phyloP scores from a whole-genome alignment of 1,139 yeast genomes.

The Magnusiomyces sp. region DNA sequence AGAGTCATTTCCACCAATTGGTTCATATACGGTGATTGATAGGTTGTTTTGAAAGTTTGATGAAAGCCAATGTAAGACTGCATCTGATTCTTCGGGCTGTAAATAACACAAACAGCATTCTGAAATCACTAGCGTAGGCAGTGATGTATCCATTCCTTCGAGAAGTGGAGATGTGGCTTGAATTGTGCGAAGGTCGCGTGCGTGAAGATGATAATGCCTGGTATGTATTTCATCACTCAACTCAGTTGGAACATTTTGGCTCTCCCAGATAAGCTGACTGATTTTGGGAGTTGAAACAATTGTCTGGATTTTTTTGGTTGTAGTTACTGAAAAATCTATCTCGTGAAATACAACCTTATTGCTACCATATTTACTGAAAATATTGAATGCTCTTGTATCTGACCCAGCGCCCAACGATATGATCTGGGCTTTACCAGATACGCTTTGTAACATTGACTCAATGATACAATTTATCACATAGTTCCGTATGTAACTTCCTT shows the following conservation, averaged over 20 bases:
- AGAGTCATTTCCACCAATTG: slow-evolving; percentile 59
- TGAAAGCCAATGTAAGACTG: slow-evolving; percentile 38
- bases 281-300: slow-evolving; percentile 31
- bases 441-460: slow-evolving; percentile 38
- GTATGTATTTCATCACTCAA: slow-evolving; percentile 36
- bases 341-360: slow-evolving; percentile 48
- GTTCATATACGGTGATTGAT: slow-evolving; percentile 67
- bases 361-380: slow-evolving; percentile 28
- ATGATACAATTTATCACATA: slow-evolving; percentile 50
- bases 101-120: slow-evolving; percentile 89
- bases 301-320: slow-evolving; percentile 50
- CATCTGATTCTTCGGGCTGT: slow-evolving; percentile 47
- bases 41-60: slow-evolving; percentile 15
- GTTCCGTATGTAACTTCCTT: slow-evolving; percentile 79
- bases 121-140: slow-evolving; percentile 68
- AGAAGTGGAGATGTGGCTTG: slow-evolving; percentile 14
- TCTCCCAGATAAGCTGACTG: slow-evolving; percentile 17
- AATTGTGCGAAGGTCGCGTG: slow-evolving; percentile 45
- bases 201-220: slow-evolving; percentile 43
- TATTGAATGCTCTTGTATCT: slow-evolving; percentile 67
- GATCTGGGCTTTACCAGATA: slow-evolving; percentile 40
- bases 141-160: slow-evolving; percentile 30
- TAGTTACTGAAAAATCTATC: slow-evolving; percentile 63
- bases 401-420: slow-evolving; percentile 92
- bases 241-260: not conserved